Conservation (phyloP, 23 red algal genomes). For the Rhodosorus marinus region DNA sequence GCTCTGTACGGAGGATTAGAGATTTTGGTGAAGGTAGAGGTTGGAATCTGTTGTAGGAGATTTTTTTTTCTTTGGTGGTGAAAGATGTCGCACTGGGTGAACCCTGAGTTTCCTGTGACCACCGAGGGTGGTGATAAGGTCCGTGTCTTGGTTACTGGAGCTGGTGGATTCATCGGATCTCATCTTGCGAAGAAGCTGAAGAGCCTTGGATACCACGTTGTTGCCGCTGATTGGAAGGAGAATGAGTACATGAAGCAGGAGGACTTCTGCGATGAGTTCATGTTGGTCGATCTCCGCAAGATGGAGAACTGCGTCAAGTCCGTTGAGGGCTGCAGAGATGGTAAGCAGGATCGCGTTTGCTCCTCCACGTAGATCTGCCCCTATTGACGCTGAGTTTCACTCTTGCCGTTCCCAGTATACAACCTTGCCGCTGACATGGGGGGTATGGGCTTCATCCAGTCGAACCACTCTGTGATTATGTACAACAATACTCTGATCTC, state of each 20-base stretch:
- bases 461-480: slow-evolving; percentile 94
- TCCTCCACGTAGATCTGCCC: neutral
- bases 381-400: neutral
- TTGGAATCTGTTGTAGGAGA: no score
- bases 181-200: slow-evolving; percentile 95
- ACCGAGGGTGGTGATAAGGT: slow-evolving; percentile 5
- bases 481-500: slow-evolving; percentile 99
- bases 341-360: no score
- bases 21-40: no score
- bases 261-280: slow-evolving; percentile 96
- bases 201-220: slow-evolving; percentile 73
- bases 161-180: slow-evolving; percentile 94
- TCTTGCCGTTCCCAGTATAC: slow-evolving; percentile 71
- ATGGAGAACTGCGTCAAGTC: slow-evolving; percentile 75
- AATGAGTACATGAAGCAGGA: slow-evolving; percentile 90
- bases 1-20: no score
- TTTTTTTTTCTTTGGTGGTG: no score
- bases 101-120: no score
- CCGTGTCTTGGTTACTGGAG: slow-evolving; percentile 17
- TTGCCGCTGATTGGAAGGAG: slow-evolving; percentile 99
- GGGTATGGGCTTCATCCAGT: slow-evolving; percentile 99
- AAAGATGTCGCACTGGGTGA: no score
- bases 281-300: slow-evolving; percentile 89
- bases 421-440: slow-evolving; percentile 99
- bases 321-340: slow-evolving; percentile 51